These are phyloP conservation scores for Pichia californica DNA, from an alignment of 805 yeast genomes.

Conservation along the genomic window DNA sequence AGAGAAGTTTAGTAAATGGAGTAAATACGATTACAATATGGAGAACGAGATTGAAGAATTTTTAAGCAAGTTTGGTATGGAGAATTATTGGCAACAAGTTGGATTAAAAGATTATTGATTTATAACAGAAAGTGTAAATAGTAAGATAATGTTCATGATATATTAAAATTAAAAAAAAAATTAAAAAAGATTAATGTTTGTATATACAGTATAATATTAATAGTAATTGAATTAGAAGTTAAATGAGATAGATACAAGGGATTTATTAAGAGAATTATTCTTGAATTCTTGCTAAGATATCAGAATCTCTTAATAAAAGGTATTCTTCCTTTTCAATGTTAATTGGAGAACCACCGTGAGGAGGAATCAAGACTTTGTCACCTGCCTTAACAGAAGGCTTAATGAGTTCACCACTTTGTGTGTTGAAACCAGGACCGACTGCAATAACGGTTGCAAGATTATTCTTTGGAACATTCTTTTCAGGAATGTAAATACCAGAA, in stretches of 20 bases:
- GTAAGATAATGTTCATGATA: too few relatives aligned
- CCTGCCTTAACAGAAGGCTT: conserved; percentile 78
- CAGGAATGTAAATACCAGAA: conserved; percentile 90
- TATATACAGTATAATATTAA: too few relatives aligned
- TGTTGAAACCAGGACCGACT: conserved; percentile 88
- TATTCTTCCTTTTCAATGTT: conserved; percentile 63
- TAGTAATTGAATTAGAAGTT: too few relatives aligned
- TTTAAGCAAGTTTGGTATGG: conserved; percentile 44
- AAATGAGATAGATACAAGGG: too few relatives aligned
- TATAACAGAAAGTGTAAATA: too few relatives aligned
- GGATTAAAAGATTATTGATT: neutral
- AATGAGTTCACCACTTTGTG: conserved; percentile 66
- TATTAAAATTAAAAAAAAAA: too few relatives aligned
- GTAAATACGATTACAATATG: conserved; percentile 45
- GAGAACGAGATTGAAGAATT: conserved; percentile 46
- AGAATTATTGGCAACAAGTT: conserved; percentile 44
- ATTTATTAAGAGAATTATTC: too few relatives aligned
- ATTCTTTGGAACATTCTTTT: conserved; percentile 90
- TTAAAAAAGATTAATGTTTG: too few relatives aligned
- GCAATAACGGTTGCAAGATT: conserved; percentile 90
- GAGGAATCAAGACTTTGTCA: conserved; percentile 90
- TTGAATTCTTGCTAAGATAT: conserved; percentile 88
- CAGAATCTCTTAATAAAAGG: conserved; percentile 78
- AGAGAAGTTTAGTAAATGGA: conserved; percentile 61
- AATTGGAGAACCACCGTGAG: conserved; percentile 86